These are phyloP conservation scores for Escallonia herrerae DNA, from an alignment of 129 eudicot genomes.

Conservation along the genomic window DNA sequence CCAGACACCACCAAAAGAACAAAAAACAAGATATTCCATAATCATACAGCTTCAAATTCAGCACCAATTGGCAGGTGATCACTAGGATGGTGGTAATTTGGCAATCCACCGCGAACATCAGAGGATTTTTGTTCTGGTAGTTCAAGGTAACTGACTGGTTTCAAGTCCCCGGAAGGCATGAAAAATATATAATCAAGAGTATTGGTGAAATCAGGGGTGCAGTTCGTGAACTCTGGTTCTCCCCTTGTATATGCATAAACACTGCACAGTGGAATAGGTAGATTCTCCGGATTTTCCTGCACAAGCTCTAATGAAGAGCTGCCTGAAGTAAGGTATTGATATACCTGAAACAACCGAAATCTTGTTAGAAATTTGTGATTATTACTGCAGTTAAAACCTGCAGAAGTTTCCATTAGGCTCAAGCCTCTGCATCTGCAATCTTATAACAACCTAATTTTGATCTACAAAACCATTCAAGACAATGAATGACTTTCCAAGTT, in stretches of 20 bases:
- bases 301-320: conserved; percentile 24
- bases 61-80: conserved; percentile 98
- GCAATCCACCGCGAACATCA: conserved; percentile 72
- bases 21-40: neutral
- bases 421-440: no score
- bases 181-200: conserved; percentile 85
- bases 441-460: no score
- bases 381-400: no score
- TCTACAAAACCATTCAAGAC: no score
- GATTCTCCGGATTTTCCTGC: conserved; percentile 47
- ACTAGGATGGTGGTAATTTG: conserved; percentile 82
- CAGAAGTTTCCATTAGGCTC: no score
- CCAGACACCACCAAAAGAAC: no score
- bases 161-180: conserved; percentile 42
- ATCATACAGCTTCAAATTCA: conserved; percentile 49
- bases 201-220: conserved; percentile 87
- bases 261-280: conserved; percentile 58
- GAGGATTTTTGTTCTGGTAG: conserved; percentile 63
- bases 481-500: no score
- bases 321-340: conserved; percentile 62
- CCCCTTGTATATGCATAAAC: conserved; percentile 71
- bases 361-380: neutral
- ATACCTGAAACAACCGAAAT: conserved; percentile 52
- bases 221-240: conserved; percentile 84
- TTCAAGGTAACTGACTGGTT: conserved; percentile 63